Evolutionary conservation across 202 grass and related monocot species (phyloP).

Genomic region (Cymbopogon flexuosus): DNA sequence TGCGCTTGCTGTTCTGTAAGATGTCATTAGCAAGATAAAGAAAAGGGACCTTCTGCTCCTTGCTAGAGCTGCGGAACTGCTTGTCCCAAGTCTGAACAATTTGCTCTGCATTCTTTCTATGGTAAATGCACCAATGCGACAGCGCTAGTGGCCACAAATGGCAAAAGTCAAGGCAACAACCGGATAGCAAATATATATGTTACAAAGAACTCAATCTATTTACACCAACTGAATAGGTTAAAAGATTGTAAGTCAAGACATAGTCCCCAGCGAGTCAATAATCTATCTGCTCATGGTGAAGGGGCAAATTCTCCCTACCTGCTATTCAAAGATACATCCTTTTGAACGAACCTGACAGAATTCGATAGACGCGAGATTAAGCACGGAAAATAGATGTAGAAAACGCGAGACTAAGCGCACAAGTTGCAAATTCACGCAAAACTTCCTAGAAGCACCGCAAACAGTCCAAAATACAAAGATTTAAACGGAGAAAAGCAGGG

Average conservation of each 20-base stretch:
- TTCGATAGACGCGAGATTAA: not conserved
- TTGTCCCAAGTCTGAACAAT: conserved; percentile 94
- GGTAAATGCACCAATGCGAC: conserved; percentile 99
- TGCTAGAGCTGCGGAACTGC: conserved; percentile 76
- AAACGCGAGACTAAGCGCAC: not conserved
- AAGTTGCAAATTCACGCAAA: conserved; percentile 15
- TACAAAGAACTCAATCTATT: conserved; percentile 19
- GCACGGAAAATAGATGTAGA: not conserved
- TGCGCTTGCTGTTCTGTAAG: conserved; percentile 91
- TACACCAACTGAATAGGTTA: not conserved
- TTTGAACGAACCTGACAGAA: conserved; percentile 19
- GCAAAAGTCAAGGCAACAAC: conserved; percentile 51
- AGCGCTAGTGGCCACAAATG: conserved; percentile 52
- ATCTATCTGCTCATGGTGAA: conserved; percentile 8
- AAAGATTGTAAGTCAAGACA: conserved; percentile 12
- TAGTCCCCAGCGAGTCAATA: conserved; percentile 5
- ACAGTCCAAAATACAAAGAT: conserved; percentile 22
- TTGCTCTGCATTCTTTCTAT: conserved; percentile 85
- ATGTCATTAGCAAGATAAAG: conserved; percentile 98
- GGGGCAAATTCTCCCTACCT: not conserved
- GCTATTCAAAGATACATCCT: not conserved
- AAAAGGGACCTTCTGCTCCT: conserved; percentile 71
- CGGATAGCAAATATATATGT: conserved; percentile 1
- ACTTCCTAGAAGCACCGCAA: not conserved
- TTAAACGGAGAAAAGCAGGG: not conserved